Base-by-base conservation (phyloP, 345 rosid species). In the Arabidopsis arenosa region DNA sequence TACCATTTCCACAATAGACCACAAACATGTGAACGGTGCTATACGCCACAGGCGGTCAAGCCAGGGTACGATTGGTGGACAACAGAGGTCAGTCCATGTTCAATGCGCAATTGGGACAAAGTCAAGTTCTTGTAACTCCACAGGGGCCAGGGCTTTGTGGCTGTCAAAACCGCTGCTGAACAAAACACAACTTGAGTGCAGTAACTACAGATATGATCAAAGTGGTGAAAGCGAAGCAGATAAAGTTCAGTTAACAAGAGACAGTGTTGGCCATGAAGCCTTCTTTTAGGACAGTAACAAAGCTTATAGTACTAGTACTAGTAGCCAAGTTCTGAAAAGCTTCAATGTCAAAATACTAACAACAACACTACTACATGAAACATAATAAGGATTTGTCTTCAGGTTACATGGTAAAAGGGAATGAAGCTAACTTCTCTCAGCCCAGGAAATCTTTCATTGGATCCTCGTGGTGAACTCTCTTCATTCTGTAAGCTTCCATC, bases 401-500 rank as follows among this genome's bases (percentile, higher is more conserved):
- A 68, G 7, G 13, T 4, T 56, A 33, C 54, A 57, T 43, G 7
- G 45, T 13, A 7, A 45, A 18, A 33, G 35, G 9, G 2, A 26
- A 23, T 8, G 9, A 45, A 33, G 11, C 4, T 2, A 35, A 3
- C 32, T 28, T 28, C 32, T 41, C 2, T 66, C 39, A 57, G 36
- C 65, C 47, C 36, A 76, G 75, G 70, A 76, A 76, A 55, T 76
- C 75, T 76, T 53, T 76, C 80, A 86, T 88, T 26, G 96, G 96
- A 67, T 88, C 96, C 36, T 88, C 96, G 0, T 86, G 91, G 52
- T 84, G 93, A 33, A 84, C 74, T 70, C 40, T 88, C 85, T 86
- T 88, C 93, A 90, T 86, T 74, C 96, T 82, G 68, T 86, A 90
- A 2, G 93, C 93, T 68, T 91, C 95, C 95, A 89, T 91, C 28